Evolutionary conservation across 192 early-diverging fungal genomes (phyloP), one percentile per base, ranked within the genome.

Genomic region (Linnemannia elongata): DNA sequence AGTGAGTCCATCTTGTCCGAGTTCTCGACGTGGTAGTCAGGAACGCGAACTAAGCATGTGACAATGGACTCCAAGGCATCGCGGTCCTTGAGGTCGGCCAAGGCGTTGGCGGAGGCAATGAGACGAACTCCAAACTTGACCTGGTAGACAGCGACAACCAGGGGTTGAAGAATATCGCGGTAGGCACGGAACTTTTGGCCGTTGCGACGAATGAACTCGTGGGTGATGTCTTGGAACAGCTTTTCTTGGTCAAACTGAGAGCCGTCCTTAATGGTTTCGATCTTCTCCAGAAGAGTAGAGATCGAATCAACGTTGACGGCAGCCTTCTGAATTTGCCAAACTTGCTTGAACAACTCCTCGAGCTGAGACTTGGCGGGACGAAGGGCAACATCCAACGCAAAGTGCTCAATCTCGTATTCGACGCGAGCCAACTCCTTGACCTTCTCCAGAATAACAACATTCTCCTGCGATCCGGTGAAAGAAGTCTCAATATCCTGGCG

Each of bases 51-150:
- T n/a, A 91, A 74, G 18, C 86, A 76, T 22, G 88, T 88, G 38
- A 88, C 80, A 45, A 89, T 84, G 10, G 85, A 44, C 68, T 87
- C 85, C 22, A 87, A 68, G 6, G 85, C 75, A 69, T 87, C 85
- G 3, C 76, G 75, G 47, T 87, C 79, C 20, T 52, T 70, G 1
- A 69, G 52, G n/a, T 78, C 71, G n/a, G 44, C 52, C 63, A 80
- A 71, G 0, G 80, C 79, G n/a, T 38, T 69, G 1, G 82, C 54
- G 18, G 89, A 80, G 12, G 91, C 80, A 42, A 94, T 76, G 57
- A 95, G 68, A 20, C 93, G 82, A n/a, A 97, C 55, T 47, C 96
- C 96, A 80, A 92, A 94, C 84, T 96, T 94, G 78, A 97, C 80
- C 77, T 96, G 94, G 78, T 94, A 92, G 3, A 97, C 83, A 17